A percentile compares a stretch with the other conserved stretches of the same genome.
These are phyloP conservation scores for Rhizopus delemar DNA, from an alignment of 371 early-diverging fungal species.

Conservation along the genomic window DNA sequence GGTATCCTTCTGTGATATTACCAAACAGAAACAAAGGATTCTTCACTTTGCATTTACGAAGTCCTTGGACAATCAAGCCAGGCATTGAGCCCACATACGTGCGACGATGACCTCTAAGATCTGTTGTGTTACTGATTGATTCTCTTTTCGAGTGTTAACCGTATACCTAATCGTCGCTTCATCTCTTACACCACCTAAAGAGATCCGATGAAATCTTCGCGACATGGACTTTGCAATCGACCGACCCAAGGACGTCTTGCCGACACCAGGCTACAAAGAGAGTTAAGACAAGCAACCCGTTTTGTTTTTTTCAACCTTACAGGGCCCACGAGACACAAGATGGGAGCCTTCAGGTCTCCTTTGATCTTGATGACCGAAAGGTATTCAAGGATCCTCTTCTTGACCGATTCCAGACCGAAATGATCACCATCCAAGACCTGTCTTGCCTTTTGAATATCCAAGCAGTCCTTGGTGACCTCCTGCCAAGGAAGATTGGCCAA, in stretches of 20 bases:
- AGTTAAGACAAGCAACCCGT: background rate
- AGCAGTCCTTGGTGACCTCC: conserved; percentile 27
- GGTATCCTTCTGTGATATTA: conserved; percentile 12
- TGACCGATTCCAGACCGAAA: conserved; percentile 79
- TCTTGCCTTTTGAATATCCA: conserved; percentile 70
- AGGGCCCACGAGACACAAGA: conserved; percentile 76
- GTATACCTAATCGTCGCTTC: conserved; percentile 74
- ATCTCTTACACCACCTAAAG: conserved; percentile 85
- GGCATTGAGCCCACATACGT: conserved; percentile 90
- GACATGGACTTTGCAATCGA: conserved; percentile 77
- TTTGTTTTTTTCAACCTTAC: conserved; percentile 20
- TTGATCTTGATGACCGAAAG: conserved; percentile 77
- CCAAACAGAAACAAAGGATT: conserved; percentile 78
- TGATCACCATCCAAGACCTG: conserved; percentile 78
- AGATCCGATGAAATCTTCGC: conserved; percentile 78
- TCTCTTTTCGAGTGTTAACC: background rate
- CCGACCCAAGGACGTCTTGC: conserved; percentile 82
- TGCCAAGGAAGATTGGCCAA: conserved; percentile 79
- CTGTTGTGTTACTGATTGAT: background rate
- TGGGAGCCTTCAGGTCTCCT: conserved; percentile 75
- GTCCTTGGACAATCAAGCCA: conserved; percentile 76
- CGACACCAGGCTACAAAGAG: conserved; percentile 62
- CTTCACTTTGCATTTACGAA: conserved; percentile 67
- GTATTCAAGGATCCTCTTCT: conserved; percentile 80
- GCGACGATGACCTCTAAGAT: conserved; percentile 75